These are phyloP conservation scores for Lactarius psammicola DNA, from an alignment of 768 basidiomycete genomes.

Conservation along the genomic window DNA sequence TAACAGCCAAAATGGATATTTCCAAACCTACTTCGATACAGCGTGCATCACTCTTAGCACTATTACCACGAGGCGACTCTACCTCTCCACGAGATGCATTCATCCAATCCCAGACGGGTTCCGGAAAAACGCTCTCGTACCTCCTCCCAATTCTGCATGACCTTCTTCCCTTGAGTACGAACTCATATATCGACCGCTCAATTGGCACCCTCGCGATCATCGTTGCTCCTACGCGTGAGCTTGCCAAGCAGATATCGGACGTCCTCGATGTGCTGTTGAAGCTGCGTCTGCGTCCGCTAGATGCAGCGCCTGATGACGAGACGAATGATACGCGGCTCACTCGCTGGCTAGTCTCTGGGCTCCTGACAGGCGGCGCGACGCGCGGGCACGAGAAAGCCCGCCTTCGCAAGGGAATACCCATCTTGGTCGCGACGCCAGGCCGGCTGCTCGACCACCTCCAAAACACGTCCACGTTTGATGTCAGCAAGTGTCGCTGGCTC, in stretches of 20 bases:
- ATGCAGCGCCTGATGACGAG: slow-evolving; percentile 50
- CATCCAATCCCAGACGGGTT: slow-evolving; percentile 96
- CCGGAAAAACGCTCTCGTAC: slow-evolving; percentile 93
- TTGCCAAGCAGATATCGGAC: slow-evolving; percentile 95
- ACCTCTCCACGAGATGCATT: slow-evolving; percentile 67
- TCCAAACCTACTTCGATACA: slow-evolving; percentile 89
- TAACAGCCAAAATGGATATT: slow-evolving; percentile 77
- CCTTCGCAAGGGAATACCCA: slow-evolving; percentile 90
- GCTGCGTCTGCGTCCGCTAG: slow-evolving; percentile 63
- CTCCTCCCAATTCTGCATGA: slow-evolving; percentile 94
- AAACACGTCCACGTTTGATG: slow-evolving; percentile 88
- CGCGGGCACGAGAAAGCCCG: slow-evolving; percentile 94
- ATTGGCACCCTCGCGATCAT: slow-evolving; percentile 95
- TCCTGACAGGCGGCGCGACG: slow-evolving; percentile 93
- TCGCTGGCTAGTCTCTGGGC: slow-evolving; percentile 90
- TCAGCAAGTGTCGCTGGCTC: slow-evolving; percentile 93
- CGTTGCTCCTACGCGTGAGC: slow-evolving; percentile 91
- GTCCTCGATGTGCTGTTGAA: slow-evolving; percentile 83
- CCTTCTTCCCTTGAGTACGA: slow-evolving; percentile 81
- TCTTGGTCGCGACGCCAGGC: slow-evolving; percentile 94
- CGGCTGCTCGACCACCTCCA: slow-evolving; percentile 94
- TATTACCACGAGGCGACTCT: slow-evolving; percentile 50
- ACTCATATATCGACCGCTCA: slow-evolving; percentile 92
- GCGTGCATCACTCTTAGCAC: slow-evolving; percentile 61
- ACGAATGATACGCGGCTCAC: slow-evolving; percentile 53